Conservation (phyloP, 78 protist genomes). For the Tieghemostelium lacteum region DNA sequence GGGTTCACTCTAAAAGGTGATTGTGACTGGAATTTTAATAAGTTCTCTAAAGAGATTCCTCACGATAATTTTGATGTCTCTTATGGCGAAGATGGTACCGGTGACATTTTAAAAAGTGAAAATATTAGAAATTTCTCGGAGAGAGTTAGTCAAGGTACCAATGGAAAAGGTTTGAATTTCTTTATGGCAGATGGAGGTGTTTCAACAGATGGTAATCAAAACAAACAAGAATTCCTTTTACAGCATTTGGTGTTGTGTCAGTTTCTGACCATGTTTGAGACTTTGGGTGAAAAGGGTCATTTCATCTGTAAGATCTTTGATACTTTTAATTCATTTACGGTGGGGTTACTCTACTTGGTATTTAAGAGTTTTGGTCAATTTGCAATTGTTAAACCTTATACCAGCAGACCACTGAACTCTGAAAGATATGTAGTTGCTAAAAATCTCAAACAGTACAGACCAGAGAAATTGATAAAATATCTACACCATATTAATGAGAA, state of each 20-base stretch:
- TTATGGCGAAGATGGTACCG: slow-evolving; percentile 83
- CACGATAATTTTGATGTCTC: slow-evolving; percentile 75
- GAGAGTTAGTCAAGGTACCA: slow-evolving; percentile 46
- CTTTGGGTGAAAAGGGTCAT: slow-evolving; percentile 84
- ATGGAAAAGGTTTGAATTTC: slow-evolving; percentile 81
- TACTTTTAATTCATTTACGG: slow-evolving; percentile 87
- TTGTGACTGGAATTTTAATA: slow-evolving; percentile 81
- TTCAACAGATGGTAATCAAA: slow-evolving; percentile 83
- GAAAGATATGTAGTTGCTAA: slow-evolving; percentile 87
- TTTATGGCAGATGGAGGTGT: slow-evolving; percentile 90
- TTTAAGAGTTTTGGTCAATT: slow-evolving; percentile 80
- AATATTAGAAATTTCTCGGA: slow-evolving; percentile 80
- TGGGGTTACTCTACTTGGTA: slow-evolving; percentile 83
- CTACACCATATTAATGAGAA: slow-evolving; percentile 5
- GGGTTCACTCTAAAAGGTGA: slow-evolving; percentile 86
- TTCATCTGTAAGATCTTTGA: slow-evolving; percentile 95
- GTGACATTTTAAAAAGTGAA: slow-evolving; percentile 74
- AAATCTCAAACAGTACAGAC: slow-evolving; percentile 2
- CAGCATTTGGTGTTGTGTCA: slow-evolving; percentile 90
- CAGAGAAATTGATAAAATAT: slow-evolving; percentile 15
- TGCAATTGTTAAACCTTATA: slow-evolving; percentile 89
- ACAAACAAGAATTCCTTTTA: slow-evolving; percentile 83
- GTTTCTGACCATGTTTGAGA: slow-evolving; percentile 74
- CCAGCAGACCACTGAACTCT: slow-evolving; percentile 95
- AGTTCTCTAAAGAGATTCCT: slow-evolving; percentile 78